These are phyloP conservation scores for Monilinia aucupariae DNA, from an alignment of 2,329 filamentous ascomycete species.

Conservation along the genomic window DNA sequence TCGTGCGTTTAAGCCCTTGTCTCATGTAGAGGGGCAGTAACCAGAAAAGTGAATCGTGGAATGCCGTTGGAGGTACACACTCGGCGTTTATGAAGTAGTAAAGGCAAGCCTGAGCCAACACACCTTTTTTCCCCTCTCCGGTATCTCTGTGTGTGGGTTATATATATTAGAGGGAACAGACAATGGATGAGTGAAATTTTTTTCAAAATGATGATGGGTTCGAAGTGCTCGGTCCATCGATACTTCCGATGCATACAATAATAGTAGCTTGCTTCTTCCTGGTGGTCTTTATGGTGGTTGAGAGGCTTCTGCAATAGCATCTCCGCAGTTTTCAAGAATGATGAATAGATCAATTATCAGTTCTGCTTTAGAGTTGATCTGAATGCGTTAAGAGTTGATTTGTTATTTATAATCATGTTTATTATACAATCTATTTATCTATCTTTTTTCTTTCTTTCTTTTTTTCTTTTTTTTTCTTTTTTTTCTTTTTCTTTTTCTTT, in stretches of 20 bases:
- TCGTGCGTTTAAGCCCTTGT: constrained; percentile 34
- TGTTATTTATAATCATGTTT: no score
- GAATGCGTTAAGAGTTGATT: no score
- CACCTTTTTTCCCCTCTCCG: not conserved
- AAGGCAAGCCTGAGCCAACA: constrained; percentile 62
- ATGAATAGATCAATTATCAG: not conserved
- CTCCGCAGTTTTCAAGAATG: no score
- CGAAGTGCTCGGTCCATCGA: not conserved
- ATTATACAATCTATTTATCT: no score
- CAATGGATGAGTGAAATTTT: not conserved
- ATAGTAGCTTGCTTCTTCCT: no score
- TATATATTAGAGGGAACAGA: not conserved
- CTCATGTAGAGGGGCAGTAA: constrained; percentile 42
- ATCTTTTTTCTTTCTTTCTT: no score
- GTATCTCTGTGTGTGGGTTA: not conserved
- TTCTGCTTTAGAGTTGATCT: no score
- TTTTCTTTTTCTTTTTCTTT: no score
- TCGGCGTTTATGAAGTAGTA: constrained; percentile 36
- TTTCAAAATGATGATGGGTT: not conserved
- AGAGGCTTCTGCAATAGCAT: no score
- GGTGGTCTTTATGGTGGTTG: no score
- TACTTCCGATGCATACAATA: no score
- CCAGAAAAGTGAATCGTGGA: constrained; percentile 26
- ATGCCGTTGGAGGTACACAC: constrained; percentile 27
- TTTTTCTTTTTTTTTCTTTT: no score